These are phyloP conservation scores for Wallemia mellicola DNA, from an alignment of 1,284 basidiomycete genomes.

Conservation along the genomic window DNA sequence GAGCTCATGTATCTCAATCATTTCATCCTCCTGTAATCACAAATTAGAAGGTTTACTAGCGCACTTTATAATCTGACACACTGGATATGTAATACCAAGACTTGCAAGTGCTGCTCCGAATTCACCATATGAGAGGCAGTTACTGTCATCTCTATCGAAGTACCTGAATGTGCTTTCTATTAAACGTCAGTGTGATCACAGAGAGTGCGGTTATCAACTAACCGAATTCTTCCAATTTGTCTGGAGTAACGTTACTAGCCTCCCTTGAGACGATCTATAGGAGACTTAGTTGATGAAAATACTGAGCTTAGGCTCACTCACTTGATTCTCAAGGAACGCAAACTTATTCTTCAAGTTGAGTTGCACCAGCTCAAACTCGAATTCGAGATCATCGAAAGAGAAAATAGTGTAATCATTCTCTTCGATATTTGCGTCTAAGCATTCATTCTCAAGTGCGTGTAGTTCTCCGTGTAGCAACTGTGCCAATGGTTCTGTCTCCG, in stretches of 20 bases:
- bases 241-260: slow-evolving; percentile 72
- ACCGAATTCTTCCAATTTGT: slow-evolving; percentile 71
- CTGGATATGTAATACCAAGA: slow-evolving; percentile 72
- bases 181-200: not conserved
- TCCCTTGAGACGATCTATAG: slow-evolving; percentile 59
- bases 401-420: slow-evolving; percentile 91
- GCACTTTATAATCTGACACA: slow-evolving; percentile 14
- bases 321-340: slow-evolving; percentile 87
- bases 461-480: slow-evolving; percentile 8
- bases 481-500: slow-evolving; percentile 14
- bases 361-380: slow-evolving; percentile 56
- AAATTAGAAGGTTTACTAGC: not conserved
- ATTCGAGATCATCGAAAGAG: slow-evolving; percentile 62
- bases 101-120: slow-evolving; percentile 78
- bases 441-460: slow-evolving; percentile 21
- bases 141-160: slow-evolving; percentile 76
- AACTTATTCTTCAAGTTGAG: slow-evolving; percentile 66
- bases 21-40: slow-evolving; percentile 40
- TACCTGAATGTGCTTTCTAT: slow-evolving; percentile 76
- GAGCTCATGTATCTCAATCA: slow-evolving; percentile 56
- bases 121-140: slow-evolving; percentile 55
- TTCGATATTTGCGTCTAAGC: slow-evolving; percentile 69
- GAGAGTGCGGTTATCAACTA: not conserved
- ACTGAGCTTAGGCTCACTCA: slow-evolving; percentile 11
- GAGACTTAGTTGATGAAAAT: slow-evolving; percentile 9